Base-by-base conservation (phyloP, 768 basidiomycete genomes). In the Macrolepiota fuliginosa region DNA sequence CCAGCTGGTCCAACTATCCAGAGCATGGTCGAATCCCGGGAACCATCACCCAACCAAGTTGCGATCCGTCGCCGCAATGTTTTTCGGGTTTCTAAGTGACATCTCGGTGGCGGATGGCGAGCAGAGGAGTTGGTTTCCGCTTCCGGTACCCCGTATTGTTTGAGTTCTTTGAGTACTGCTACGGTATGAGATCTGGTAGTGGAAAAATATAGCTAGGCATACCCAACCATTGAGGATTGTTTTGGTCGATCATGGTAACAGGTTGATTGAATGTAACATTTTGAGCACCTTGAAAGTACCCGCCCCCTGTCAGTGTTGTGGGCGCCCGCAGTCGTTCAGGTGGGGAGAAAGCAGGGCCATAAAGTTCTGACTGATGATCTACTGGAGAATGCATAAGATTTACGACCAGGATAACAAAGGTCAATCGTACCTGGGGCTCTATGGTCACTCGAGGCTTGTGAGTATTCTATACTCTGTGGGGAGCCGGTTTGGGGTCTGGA, bases 1-100 rank as follows among this genome's bases (percentile, higher is more conserved):
- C 61, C 61, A 3, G 54, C 54, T 0, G 61, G 35, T 7, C 61
- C 61, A 10, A 56, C 22, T 17, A 62, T n/a, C 29, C 46, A 62
- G 15, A 54, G 19, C 25, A 62, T 49, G 35, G 32, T 56, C 49
- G 13, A 40, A n/a, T 40, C 39, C 17, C 39, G 54, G 11, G 3
- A 22, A 3, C 22, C 36, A n/a, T 40, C 35, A 17, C 7, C 13
- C 3, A 62, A 13, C 61, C 61, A 62, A 12, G 25, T 25, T 7
- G 25, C n/a, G 7, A 62, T 56, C 12, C 42, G 13, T 13, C 40
- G 19, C 13, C 56, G 54, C 10, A 62, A 32, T 17, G 47, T 46
- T 5, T 19, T 32, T 0, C 61, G 53, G 5, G 61, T 62, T 5
- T 56, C 54, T 6, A 53, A 32, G 27, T 56, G 54, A 36, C 61